Base-by-base conservation (phyloP, 768 basidiomycete species). In the Lactarius psammicola region DNA sequence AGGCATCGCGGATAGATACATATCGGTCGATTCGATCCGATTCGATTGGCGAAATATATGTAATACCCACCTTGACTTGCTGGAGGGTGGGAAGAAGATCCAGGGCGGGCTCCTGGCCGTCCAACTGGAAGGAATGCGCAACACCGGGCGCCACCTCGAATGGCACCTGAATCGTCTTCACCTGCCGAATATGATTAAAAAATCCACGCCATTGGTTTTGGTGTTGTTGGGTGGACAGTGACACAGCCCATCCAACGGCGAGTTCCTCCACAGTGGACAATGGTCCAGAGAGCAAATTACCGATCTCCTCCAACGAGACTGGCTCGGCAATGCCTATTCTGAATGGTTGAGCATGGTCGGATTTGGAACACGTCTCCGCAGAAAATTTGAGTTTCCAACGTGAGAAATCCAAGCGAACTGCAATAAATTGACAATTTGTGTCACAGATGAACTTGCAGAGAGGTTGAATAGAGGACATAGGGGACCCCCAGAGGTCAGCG, bases 351-450 rank as follows among this genome's bases (percentile, higher is more conserved):
- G 38, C 5, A 17, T 31, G 38, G 28, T 13, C 20, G 15, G 7
- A 38, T 56, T n/a, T 20, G 4, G 51, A n/a, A 11, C 40, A 18
- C 40, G 18, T 20, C 18, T 15, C 36, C 13, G 36, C 36, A 2
- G 4, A 53, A 3, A 60, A 18, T 4, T 0, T 3, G 4, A 36
- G 38, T 3, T 0, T n/a, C 15, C 0, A 2, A 1, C 0, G 2
- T 18, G 9, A 4, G 17, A n/a, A 26, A 28, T 23, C 4, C 28
- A 59, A 9, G 11, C 23, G 30, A 17, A 28, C 28, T 1, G 10
- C 15, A 17, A 5, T 3, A 20, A 8, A 40, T 1, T 15, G 30
- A 34, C 11, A 31, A 8, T 44, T 17, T 11, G 59, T 20, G 2
- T 46, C 53, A 17, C 4, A 1, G 8, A 60, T 34, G 23, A 65